Conservation (phyloP, 2,329 filamentous ascomycete genomes). For the Westerdykella sp. region DNA sequence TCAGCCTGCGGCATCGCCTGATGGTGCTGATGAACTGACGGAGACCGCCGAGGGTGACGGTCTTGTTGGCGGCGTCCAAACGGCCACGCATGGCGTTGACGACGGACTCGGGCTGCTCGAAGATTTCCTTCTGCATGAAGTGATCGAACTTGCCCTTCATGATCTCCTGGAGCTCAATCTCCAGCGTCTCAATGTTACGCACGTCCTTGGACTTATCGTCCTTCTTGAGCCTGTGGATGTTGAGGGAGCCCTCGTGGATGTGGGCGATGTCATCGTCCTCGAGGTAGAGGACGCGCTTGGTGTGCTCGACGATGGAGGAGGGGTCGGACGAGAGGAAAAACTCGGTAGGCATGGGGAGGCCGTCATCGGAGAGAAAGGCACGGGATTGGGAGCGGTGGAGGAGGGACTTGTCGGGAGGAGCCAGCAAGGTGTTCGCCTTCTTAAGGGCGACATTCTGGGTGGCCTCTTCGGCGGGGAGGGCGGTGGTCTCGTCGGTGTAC, state of each 20-base stretch:
- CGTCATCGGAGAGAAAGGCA: slow-evolving; percentile 97
- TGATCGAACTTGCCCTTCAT: slow-evolving; percentile 99
- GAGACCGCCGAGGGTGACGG: slow-evolving; percentile 89
- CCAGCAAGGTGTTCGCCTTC: slow-evolving; percentile 63
- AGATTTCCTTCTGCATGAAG: slow-evolving; percentile 99
- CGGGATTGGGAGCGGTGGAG: slow-evolving; percentile 97
- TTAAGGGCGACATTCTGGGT: slow-evolving; percentile 96
- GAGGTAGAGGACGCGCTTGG: slow-evolving; percentile 99
- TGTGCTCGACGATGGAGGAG: slow-evolving; percentile 97
- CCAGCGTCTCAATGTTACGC: slow-evolving; percentile 94
- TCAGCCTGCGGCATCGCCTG: slow-evolving; percentile 90
- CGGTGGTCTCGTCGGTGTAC: slow-evolving; percentile 74
- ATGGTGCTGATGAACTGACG: slow-evolving; percentile 96
- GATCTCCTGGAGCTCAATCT: slow-evolving; percentile 98
- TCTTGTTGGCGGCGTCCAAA: slow-evolving; percentile 87
- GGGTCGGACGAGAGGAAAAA: slow-evolving; percentile 99
- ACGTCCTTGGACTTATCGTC: slow-evolving; percentile 95
- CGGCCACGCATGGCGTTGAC: slow-evolving; percentile 99
- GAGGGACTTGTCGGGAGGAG: slow-evolving; percentile 93
- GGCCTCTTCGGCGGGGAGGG: slow-evolving; percentile 83
- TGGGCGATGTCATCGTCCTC: slow-evolving; percentile 99
- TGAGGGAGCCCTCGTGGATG: slow-evolving; percentile 97
- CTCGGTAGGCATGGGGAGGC: slow-evolving; percentile 94
- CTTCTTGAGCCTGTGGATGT: slow-evolving; percentile 98
- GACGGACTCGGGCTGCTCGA: slow-evolving; percentile 98